Percentiles rank a stretch among this genome's conserved stretches.
These are phyloP conservation scores for Colletotrichum tropicale DNA, from an alignment of 2,329 filamentous ascomycete genomes.

Conservation along the genomic window DNA sequence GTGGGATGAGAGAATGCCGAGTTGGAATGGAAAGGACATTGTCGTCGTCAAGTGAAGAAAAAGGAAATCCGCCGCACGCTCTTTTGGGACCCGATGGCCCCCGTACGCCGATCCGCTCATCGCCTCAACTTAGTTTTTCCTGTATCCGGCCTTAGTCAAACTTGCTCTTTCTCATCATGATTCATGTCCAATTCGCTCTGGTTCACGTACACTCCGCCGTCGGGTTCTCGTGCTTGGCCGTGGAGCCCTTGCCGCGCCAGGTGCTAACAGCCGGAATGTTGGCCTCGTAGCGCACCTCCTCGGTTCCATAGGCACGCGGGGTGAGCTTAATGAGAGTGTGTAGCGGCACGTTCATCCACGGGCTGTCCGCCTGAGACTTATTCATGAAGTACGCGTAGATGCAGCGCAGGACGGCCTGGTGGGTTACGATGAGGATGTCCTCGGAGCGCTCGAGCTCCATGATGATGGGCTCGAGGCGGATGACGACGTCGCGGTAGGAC, in stretches of 20 bases:
- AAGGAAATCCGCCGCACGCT: background rate
- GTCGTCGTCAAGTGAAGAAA: slow-evolving; percentile 9
- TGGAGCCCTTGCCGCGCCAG: slow-evolving; percentile 92
- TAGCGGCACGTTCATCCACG: slow-evolving; percentile 98
- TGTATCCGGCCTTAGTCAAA: background rate
- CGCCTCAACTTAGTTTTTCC: background rate
- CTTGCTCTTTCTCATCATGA: background rate
- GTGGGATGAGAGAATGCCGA: background rate
- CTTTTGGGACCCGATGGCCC: background rate
- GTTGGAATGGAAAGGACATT: background rate
- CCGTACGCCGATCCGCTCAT: background rate
- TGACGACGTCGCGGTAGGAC: slow-evolving; percentile 95
- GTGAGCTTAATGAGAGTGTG: slow-evolving; percentile 97
- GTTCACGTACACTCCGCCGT: slow-evolving; percentile 32
- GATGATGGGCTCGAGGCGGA: slow-evolving; percentile 97
- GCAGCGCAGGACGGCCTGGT: slow-evolving; percentile 94
- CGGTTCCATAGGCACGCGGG: slow-evolving; percentile 90
- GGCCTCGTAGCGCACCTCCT: slow-evolving; percentile 85
- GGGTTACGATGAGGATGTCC: slow-evolving; percentile 97
- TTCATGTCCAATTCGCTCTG: background rate
- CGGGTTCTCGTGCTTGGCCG: slow-evolving; percentile 82
- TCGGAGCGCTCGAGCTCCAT: slow-evolving; percentile 98
- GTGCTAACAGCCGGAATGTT: slow-evolving; percentile 96
- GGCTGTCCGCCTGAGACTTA: slow-evolving; percentile 87
- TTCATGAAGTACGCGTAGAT: slow-evolving; percentile 99